Evolutionary conservation across 495 filamentous ascomycete species (phyloP), one percentile per base, ranked within the genome.

Genomic region (Astrothelium macrocarpum): DNA sequence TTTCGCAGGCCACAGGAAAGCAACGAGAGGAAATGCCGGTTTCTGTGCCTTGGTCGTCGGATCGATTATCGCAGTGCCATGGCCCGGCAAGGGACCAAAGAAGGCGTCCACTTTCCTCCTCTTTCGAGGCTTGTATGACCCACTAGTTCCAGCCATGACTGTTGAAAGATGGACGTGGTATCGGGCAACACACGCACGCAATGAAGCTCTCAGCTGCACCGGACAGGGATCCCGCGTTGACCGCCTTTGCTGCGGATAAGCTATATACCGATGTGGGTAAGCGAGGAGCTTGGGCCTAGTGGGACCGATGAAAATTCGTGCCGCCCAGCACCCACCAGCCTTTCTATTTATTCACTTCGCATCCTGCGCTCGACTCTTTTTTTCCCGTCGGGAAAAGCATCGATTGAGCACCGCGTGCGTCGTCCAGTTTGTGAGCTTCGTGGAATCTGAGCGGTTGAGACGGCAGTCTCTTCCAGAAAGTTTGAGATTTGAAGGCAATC

Each of bases 1-100:
- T 36, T 90, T 84, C 28, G 91, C 88, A 43, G 92, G 90, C 90
- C 94, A 96, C 32, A 97, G 82, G 69, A 97, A 89, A 23, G 90
- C 87, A 23, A 89, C 93, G 9, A 98, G 81, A 2, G 94, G 94
- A 70, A 96, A 97, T 2, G 88, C 81, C 36, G 86, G 79, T 77
- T 60, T 77, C 65, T 65, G 79, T 45, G 67, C 73, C 68, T 61
- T 75, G 67, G 71, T 79, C 64, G 63, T 73, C 66, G 68, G 56
- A 62, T 82, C 78, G 56, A 78, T 58, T 32, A 78, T 77, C 43
- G 84, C 66, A 32, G 79, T 78, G 67, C 81, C 82, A 66, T 84
- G 73, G 16, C 67, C 80, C 53, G 75, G 80, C 49, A 78, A 75
- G 63, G 74, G 73, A 60, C 72, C 78, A 56, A 67, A 66, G 67